phyloP scores from a whole-genome alignment of 306 rosid species.

The Trichosanthes cucumerina region DNA sequence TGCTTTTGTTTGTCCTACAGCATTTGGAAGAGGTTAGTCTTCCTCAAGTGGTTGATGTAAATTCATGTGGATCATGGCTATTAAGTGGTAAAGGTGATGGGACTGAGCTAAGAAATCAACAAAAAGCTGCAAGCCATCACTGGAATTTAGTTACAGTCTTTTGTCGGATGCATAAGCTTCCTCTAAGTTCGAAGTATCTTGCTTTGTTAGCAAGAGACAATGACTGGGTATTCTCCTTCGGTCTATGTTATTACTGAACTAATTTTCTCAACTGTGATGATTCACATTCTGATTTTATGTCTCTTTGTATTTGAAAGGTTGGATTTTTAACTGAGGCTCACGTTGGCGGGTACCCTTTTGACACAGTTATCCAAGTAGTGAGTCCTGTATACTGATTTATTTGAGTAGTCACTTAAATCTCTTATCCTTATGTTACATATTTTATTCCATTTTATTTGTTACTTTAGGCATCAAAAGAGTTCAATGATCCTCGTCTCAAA shows the following conservation, averaged over 20 bases:
- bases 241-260: neutral
- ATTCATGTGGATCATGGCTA: constrained; percentile 82
- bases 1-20: constrained; percentile 59
- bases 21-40: constrained; percentile 81
- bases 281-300: constrained; percentile 8
- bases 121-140: constrained; percentile 81
- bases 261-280: neutral
- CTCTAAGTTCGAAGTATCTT: constrained; percentile 78
- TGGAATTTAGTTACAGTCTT: constrained; percentile 81
- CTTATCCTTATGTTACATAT: constrained; percentile 13
- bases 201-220: constrained; percentile 77
- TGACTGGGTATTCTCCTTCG: constrained; percentile 60
- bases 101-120: constrained; percentile 71
- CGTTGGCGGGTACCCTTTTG: constrained; percentile 77
- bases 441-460: constrained; percentile 13
- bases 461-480: constrained; percentile 89
- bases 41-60: constrained; percentile 49
- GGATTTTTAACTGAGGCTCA: constrained; percentile 94
- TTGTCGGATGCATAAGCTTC: constrained; percentile 83
- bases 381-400: constrained; percentile 14
- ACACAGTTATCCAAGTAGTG: constrained; percentile 60
- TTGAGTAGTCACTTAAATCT: neutral
- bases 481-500: constrained; percentile 73
- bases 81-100: constrained; percentile 69
- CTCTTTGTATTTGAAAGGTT: constrained; percentile 39